Conservation (phyloP, 73 alveolate genomes). For the Paraurostyla sp. region DNA sequence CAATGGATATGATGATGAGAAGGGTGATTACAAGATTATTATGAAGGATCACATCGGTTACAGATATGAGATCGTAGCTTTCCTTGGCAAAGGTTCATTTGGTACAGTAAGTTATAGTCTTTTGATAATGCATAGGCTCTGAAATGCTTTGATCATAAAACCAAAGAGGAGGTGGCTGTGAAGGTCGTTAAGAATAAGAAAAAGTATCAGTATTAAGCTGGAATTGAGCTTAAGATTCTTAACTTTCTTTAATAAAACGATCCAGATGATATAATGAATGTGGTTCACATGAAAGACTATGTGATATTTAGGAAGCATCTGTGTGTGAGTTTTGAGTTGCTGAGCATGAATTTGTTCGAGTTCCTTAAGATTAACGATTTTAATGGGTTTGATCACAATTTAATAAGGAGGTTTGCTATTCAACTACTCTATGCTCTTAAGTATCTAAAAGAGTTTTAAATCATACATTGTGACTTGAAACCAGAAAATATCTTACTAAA, state of each 20-base stretch:
- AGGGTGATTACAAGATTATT: slow-evolving; percentile 63
- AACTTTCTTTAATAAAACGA: slow-evolving; percentile 77
- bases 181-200: slow-evolving; percentile 66
- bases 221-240: slow-evolving; percentile 71
- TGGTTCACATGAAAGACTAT: slow-evolving; percentile 70
- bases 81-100: slow-evolving; percentile 27
- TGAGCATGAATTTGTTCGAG: slow-evolving; percentile 80
- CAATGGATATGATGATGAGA: slow-evolving; percentile 74
- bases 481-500: slow-evolving; percentile 86
- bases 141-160: slow-evolving; percentile 71
- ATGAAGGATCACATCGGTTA: slow-evolving; percentile 72
- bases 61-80: slow-evolving; percentile 64
- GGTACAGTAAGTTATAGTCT: slow-evolving; percentile 7
- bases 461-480: slow-evolving; percentile 90
- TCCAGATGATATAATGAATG: slow-evolving; percentile 72
- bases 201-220: slow-evolving; percentile 69
- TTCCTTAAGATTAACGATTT: slow-evolving; percentile 75
- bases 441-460: slow-evolving; percentile 62
- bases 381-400: slow-evolving; percentile 80
- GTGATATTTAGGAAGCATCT: slow-evolving; percentile 77
- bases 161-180: slow-evolving; percentile 53
- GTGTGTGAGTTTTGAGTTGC: slow-evolving; percentile 71
- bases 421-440: slow-evolving; percentile 78
- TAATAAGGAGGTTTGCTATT: slow-evolving; percentile 81
- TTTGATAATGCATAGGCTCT: slow-evolving; percentile 5